These are phyloP conservation scores for Claviceps sorghi DNA, from an alignment of 2,329 filamentous ascomycete species.

Conservation along the genomic window DNA sequence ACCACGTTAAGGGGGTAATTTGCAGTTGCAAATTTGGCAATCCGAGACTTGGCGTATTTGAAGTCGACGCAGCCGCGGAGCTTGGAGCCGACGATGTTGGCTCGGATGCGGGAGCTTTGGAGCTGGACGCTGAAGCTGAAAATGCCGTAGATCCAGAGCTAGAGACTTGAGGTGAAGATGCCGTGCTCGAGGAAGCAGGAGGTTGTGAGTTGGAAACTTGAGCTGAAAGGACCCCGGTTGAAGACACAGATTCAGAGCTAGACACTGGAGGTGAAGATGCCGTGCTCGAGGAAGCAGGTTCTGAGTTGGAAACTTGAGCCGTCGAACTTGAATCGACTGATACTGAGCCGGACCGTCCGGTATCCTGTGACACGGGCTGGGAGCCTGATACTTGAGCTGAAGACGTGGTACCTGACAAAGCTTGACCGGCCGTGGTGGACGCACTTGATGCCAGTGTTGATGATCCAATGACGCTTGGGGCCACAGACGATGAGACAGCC, in stretches of 20 bases:
- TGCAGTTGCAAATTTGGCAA: too few relatives aligned
- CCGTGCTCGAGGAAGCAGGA: too few relatives aligned
- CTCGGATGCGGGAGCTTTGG: not conserved
- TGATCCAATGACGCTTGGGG: too few relatives aligned
- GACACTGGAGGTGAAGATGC: too few relatives aligned
- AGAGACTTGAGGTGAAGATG: not conserved
- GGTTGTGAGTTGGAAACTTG: too few relatives aligned
- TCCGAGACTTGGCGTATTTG: not conserved
- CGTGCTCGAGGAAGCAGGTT: not conserved
- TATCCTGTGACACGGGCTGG: not conserved
- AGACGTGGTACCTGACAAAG: too few relatives aligned
- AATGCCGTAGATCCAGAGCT: not conserved
- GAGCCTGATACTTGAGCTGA: not conserved
- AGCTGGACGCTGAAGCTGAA: not conserved
- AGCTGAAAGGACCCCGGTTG: too few relatives aligned
- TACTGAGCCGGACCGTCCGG: not conserved
- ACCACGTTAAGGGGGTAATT: not conserved
- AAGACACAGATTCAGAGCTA: too few relatives aligned
- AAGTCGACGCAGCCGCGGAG: not conserved
- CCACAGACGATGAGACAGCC: too few relatives aligned
- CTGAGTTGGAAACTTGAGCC: not conserved
- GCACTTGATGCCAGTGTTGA: too few relatives aligned
- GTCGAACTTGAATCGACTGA: not conserved
- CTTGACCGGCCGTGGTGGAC: too few relatives aligned
- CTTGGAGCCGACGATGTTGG: not conserved